phyloP scores from a whole-genome alignment of 1,139 yeast genomes.

The Trichomonascaceae sp. region DNA sequence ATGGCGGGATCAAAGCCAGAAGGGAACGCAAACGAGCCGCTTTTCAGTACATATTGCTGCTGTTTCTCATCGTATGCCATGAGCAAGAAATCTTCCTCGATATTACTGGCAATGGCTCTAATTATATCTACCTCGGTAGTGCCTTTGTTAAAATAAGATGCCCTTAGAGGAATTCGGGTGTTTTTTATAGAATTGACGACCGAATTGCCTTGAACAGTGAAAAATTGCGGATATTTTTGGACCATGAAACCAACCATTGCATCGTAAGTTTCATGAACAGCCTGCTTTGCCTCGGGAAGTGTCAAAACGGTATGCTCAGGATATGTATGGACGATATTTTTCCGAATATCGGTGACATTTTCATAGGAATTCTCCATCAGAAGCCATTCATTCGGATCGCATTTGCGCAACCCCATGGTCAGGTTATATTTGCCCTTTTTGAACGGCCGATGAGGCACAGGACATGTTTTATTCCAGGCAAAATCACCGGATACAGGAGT shows the following conservation, averaged over 20 bases:
- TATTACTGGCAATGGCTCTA: slow-evolving; percentile 39
- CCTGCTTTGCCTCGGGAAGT: slow-evolving; percentile 42
- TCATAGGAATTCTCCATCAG: slow-evolving; percentile 60
- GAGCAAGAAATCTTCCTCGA: slow-evolving; percentile 66
- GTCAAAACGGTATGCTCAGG: slow-evolving; percentile 36
- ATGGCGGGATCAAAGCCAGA: slow-evolving; percentile 65
- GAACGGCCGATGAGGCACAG: slow-evolving; percentile 55
- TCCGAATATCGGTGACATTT: slow-evolving; percentile 41
- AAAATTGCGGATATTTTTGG: slow-evolving; percentile 57
- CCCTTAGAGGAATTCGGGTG: slow-evolving; percentile 19
- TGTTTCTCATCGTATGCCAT: slow-evolving; percentile 49
- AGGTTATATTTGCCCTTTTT: slow-evolving; percentile 56
- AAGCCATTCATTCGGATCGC: slow-evolving; percentile 58
- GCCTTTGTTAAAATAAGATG: slow-evolving; percentile 8
- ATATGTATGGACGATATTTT: slow-evolving; percentile 37
- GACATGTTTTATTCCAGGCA: slow-evolving; percentile 44
- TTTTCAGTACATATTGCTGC: slow-evolving; percentile 56
- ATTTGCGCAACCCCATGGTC: slow-evolving; percentile 60
- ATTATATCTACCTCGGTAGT: slow-evolving; percentile 33
- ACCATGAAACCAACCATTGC: slow-evolving; percentile 43
- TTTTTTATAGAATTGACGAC: slow-evolving; percentile 22
- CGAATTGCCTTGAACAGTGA: slow-evolving; percentile 25
- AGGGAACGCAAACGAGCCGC: slow-evolving; percentile 64
- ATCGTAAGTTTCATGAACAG: slow-evolving; percentile 54
- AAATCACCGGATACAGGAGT: slow-evolving; percentile 23